These are phyloP conservation scores for Solanum hybrid DNA, from an alignment of 305 asterid species.

Conservation along the genomic window DNA sequence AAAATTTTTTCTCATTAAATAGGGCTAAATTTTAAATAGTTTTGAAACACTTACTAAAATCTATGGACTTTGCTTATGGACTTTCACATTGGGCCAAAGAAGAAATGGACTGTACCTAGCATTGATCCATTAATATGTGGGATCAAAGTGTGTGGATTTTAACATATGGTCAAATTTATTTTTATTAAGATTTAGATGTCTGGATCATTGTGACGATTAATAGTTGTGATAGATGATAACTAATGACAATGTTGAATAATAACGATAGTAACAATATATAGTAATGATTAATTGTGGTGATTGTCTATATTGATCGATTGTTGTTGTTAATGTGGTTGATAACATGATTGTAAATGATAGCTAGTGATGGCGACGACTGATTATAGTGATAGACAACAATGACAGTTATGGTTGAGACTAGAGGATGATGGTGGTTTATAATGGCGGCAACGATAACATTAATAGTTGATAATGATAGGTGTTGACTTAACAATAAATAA, in stretches of 20 bases:
- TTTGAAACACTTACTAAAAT: neutral
- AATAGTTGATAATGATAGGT: neutral
- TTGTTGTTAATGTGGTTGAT: neutral
- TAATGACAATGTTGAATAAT: neutral
- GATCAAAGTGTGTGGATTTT: neutral
- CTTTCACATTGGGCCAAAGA: neutral
- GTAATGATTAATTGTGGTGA: neutral
- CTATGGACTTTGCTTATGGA: neutral
- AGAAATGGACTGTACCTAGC: neutral
- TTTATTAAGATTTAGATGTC: neutral
- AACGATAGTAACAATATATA: neutral
- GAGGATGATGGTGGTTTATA: neutral
- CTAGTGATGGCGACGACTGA: neutral
- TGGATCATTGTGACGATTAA: neutral
- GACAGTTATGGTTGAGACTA: rapidly evolving
- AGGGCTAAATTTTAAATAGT: neutral
- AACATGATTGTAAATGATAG: neutral
- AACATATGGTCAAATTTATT: neutral
- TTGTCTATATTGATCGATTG: too few relatives aligned
- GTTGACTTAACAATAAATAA: neutral
- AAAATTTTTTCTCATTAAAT: neutral
- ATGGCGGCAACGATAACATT: neutral
- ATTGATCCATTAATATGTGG: neutral
- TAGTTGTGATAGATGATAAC: neutral
- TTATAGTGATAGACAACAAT: neutral